Evolutionary conservation across 106 monocot genomes (phyloP).

Genomic region (Allium sativum): DNA sequence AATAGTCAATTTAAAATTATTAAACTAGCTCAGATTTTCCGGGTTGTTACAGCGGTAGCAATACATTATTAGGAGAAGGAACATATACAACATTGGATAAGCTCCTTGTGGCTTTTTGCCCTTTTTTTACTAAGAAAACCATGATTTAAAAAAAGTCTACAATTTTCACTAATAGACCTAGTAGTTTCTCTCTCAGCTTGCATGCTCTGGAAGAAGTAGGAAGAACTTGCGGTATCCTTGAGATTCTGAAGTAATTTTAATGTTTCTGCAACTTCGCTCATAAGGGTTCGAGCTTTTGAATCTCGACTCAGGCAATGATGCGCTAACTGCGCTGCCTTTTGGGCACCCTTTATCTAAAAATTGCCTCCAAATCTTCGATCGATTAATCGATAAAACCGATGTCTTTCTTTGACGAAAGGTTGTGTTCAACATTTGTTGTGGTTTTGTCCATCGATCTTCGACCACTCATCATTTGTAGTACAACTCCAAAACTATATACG

Average conservation of each 20-base stretch:
- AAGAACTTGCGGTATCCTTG: conserved; percentile 13
- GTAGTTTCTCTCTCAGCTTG: not conserved
- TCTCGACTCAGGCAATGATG: conserved; percentile 6
- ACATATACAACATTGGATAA: not conserved
- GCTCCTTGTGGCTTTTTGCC: conserved; percentile 3
- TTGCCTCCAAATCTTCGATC: conserved; percentile 12
- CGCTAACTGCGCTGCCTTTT: conserved; percentile 10
- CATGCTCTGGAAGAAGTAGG: conserved; percentile 10
- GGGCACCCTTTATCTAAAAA: conserved; percentile 12
- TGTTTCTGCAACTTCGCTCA: conserved; percentile 12
- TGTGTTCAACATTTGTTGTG: conserved; percentile 7
- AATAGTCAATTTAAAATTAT: no score
- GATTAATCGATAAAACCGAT: conserved; percentile 5
- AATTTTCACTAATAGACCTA: not conserved
- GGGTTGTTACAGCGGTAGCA: no score
- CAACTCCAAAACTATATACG: conserved; percentile 88
- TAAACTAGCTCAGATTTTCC: no score
- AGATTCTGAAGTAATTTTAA: conserved; percentile 1
- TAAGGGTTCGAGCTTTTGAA: conserved; percentile 12
- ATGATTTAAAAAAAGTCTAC: conserved; percentile 13
- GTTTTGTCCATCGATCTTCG: conserved; percentile 50
- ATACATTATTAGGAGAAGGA: not conserved
- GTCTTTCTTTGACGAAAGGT: conserved; percentile 1
- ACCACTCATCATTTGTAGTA: conserved; percentile 79
- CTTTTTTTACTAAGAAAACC: conserved; percentile 3